Evolutionary conservation across 2,329 filamentous ascomycete species (phyloP).

Genomic region (Claviceps purpurea): DNA sequence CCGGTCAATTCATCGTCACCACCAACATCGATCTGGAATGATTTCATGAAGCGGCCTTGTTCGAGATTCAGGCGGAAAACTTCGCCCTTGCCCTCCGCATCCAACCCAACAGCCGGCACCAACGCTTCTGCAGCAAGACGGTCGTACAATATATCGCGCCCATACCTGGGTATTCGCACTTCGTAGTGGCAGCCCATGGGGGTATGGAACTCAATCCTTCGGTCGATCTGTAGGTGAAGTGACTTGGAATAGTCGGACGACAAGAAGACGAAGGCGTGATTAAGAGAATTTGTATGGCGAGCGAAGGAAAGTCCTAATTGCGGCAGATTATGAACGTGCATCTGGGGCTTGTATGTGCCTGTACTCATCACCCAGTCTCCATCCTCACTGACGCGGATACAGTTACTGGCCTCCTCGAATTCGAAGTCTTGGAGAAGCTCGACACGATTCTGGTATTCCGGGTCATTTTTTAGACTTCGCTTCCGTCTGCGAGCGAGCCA

Average conservation of each 20-base stretch:
- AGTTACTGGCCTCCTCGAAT: constrained; percentile 89
- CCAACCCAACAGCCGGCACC: constrained; percentile 76
- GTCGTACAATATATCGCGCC: constrained; percentile 79
- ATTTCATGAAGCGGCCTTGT: constrained; percentile 83
- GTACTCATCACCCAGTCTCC: constrained; percentile 96
- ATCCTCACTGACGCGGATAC: constrained; percentile 83
- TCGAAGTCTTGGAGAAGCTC: constrained; percentile 96
- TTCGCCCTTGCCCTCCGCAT: constrained; percentile 74
- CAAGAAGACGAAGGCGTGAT: constrained; percentile 80
- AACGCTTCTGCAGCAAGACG: constrained; percentile 70
- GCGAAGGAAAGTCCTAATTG: constrained; percentile 89
- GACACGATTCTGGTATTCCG: constrained; percentile 84
- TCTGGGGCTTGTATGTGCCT: constrained; percentile 54
- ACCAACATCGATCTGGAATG: constrained; percentile 82
- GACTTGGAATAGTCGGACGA: constrained; percentile 90
- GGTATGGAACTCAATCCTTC: constrained; percentile 86
- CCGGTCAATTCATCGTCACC: constrained; percentile 61
- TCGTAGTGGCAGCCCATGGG: constrained; percentile 77
- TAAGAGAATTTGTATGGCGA: constrained; percentile 81
- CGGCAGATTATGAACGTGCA: constrained; percentile 89
- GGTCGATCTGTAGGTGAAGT: constrained; percentile 82
- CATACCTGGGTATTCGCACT: constrained; percentile 83
- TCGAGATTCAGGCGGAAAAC: constrained; percentile 90
- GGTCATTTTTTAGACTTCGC: constrained; percentile 79
- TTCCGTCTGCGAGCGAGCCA: constrained; percentile 89